These are phyloP conservation scores for Castanea mollissima DNA, from an alignment of 306 rosid genomes.

Conservation along the genomic window DNA sequence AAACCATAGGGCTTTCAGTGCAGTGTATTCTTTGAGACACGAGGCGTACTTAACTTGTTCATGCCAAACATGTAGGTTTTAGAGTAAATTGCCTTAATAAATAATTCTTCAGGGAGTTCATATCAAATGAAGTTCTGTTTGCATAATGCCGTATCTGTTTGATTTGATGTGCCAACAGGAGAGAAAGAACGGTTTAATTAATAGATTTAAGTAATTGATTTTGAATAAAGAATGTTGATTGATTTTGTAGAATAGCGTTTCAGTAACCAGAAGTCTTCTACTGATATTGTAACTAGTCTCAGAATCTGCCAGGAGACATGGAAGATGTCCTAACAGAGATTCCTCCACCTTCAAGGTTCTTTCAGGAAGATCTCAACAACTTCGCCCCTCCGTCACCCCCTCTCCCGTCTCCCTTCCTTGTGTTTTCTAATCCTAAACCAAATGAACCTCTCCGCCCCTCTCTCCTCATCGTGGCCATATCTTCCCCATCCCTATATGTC, in stretches of 20 bases:
- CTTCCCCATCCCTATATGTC: slow-evolving; percentile 58
- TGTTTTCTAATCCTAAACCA: slow-evolving; percentile 35
- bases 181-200: not conserved
- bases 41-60: not conserved
- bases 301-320: slow-evolving; percentile 31
- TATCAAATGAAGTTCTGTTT: not conserved
- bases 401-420: slow-evolving; percentile 64
- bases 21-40: not conserved
- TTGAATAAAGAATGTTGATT: not conserved
- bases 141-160: not conserved
- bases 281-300: not conserved
- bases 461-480: slow-evolving; percentile 65
- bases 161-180: not conserved
- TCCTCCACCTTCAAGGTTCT: slow-evolving; percentile 80
- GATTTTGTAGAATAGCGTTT: not conserved
- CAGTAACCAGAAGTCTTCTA: not conserved
- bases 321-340: slow-evolving; percentile 81
- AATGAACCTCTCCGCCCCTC: slow-evolving; percentile 54
- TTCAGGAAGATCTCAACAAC: slow-evolving; percentile 77
- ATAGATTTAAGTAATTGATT: not conserved
- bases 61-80: not conserved
- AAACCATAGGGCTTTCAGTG: not conserved
- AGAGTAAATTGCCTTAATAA: not conserved
- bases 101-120: not conserved
- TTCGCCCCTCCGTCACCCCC: slow-evolving; percentile 58